These are phyloP conservation scores for Lactarius sanguifluus DNA, from an alignment of 768 basidiomycete genomes.

Conservation along the genomic window DNA sequence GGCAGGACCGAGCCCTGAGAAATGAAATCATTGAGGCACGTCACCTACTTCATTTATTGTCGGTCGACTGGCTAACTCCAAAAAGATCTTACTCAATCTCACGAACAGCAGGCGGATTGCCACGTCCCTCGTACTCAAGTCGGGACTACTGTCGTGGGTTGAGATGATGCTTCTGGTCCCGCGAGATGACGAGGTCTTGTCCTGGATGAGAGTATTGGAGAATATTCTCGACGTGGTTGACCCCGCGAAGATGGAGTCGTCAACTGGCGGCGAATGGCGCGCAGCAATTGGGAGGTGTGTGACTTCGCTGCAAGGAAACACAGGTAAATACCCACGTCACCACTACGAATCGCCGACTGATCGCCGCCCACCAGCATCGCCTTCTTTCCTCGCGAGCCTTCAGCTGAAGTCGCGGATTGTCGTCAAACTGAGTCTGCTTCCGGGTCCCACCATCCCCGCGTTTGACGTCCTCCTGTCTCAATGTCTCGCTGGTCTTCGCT, in stretches of 20 bases:
- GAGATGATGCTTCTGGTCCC: conserved; percentile 58
- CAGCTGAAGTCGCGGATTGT: conserved; percentile 11
- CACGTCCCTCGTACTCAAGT: conserved; percentile 68
- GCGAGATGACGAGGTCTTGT: conserved; percentile 20
- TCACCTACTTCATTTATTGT: conserved; percentile 11
- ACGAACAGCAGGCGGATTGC: conserved; percentile 69
- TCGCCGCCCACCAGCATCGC: background rate
- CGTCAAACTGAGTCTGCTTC: conserved; percentile 21
- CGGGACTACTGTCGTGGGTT: conserved; percentile 77
- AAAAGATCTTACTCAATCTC: conserved; percentile 70
- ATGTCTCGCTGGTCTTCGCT: conserved; percentile 13
- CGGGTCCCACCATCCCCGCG: conserved; percentile 13
- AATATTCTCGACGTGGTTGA: conserved; percentile 44
- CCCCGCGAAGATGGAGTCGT: conserved; percentile 48
- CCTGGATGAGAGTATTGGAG: conserved; percentile 37
- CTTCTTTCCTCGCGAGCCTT: background rate
- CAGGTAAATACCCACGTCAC: conserved; percentile 32
- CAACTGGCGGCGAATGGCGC: conserved; percentile 63
- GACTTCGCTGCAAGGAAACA: conserved; percentile 39
- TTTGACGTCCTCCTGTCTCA: conserved; percentile 22
- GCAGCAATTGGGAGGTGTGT: conserved; percentile 55
- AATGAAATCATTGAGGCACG: conserved; percentile 66
- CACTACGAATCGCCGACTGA: background rate
- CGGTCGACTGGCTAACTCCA: conserved; percentile 4
- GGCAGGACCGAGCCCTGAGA: conserved; percentile 51